phyloP scores from a whole-genome alignment of 768 basidiomycete genomes.

The Pulveroboletus sp. region DNA sequence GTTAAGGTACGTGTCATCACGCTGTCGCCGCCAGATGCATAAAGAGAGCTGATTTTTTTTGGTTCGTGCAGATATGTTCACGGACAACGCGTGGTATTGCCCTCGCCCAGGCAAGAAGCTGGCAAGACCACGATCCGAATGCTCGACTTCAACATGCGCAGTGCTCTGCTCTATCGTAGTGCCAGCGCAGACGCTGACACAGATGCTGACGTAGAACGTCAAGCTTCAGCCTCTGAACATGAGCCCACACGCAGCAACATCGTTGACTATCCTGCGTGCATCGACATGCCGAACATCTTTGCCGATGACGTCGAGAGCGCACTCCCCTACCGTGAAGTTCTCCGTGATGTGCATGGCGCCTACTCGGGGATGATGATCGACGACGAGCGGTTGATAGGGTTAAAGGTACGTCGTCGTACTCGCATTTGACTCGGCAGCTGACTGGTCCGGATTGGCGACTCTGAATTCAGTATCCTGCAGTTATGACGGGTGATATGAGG shows the following conservation, averaged over 20 bases:
- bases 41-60: background rate
- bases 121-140: constrained; percentile 16
- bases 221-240: too few relatives aligned
- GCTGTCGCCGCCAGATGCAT: too few relatives aligned
- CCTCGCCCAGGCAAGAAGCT: constrained; percentile 9
- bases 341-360: constrained; percentile 17
- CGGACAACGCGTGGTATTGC: constrained; percentile 37
- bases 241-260: background rate
- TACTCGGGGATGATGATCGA: constrained; percentile 45
- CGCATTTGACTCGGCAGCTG: background rate
- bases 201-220: background rate
- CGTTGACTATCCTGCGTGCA: constrained; percentile 9
- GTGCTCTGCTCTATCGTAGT: too few relatives aligned
- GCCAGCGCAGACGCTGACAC: background rate
- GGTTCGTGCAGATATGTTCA: constrained; percentile 36
- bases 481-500: constrained; percentile 30
- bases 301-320: constrained; percentile 21
- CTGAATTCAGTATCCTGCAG: constrained; percentile 21
- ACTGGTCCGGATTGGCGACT: background rate
- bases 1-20: constrained; percentile 33
- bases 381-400: constrained; percentile 38
- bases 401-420: constrained; percentile 33
- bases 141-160: constrained; percentile 32
- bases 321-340: constrained; percentile 32
- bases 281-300: constrained; percentile 23